Base-by-base conservation (phyloP, 495 filamentous ascomycete species). In the Penicillium ochrochloron region DNA sequence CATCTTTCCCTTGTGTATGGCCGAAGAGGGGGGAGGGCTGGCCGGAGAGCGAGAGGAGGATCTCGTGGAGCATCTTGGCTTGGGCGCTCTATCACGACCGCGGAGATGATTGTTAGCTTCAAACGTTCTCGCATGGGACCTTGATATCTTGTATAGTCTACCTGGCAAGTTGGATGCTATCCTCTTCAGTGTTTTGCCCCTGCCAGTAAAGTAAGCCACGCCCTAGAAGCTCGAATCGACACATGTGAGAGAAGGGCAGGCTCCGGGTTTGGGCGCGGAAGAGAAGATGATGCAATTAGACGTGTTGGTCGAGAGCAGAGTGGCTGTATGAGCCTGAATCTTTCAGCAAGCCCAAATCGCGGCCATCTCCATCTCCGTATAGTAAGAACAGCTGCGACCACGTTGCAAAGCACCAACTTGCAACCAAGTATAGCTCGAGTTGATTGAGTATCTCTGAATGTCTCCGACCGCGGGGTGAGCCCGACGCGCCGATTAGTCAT, bases 1-100 rank as follows among this genome's bases (percentile, higher is more conserved):
- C 69, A 70, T 81, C 66, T 67, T 75, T 67, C 46, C 80, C 67
- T 51, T 67, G 46, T 23, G 78, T 64, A 65, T 81, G 60, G 63
- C 79, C 78, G 78, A 97, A 90, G 68, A 97, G 86, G 51, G 93
- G 88, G 59, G 94, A 97, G 29, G 92, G 89, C 78, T 97, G 92
- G 57, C 94, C 94, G 66, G 93, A 95, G 75, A 99, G 89, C 72
- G 92, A 92, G 73, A 99, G 89, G 68, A 99, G 85, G 77, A 99
- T 89, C 80, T 99, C 95, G 82, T 98, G 94, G 72, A 98, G 90
- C 94, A 98, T 98, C 76, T 74, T 83, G 77, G 62, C 60, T 71
- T 64, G 15, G 66, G 62, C 52, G 76, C 68, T 46, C 77, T 81
- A 63, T 44, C 21, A 27, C 56, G 17, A 27, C 41, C 23, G 29